Base-by-base conservation (phyloP, 2,329 filamentous ascomycete genomes). In the Bipolaris victoriae region DNA sequence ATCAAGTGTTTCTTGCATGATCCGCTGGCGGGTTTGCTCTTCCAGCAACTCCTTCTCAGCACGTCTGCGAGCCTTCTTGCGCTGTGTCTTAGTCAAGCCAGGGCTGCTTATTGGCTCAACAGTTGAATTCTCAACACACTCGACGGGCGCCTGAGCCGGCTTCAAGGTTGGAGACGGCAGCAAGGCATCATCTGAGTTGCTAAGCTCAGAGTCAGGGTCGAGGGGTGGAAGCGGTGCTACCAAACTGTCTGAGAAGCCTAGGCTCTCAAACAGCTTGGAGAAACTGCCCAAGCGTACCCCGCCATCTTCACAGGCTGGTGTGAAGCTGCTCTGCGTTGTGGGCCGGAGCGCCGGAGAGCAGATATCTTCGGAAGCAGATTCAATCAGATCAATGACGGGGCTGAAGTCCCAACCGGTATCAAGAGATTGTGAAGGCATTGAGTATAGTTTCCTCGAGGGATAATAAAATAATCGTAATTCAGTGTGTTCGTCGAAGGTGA, bases 371-470 rank as follows among this genome's bases (percentile, higher is more conserved):
- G 58, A 53, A 47, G 70, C 64, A 18, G 66, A 68, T 36, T 69
- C 70, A 63, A 80, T 74, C 36, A 82, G 72, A 36, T 79, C 74
- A 52, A 80, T 71, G 37, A 77, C 79, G n/a, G 78, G 72, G 55
- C 78, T 75, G 52, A 82, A 78, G 66, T 80, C 78, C 80, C 80
- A 82, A 41, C 76, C 71, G 53, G 74, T 75, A 51, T 73, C 70
- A 44, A 69, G 58, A 15, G 73, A 71, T 55, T 70, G 67, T 43
- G 71, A 70, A 60, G 71, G 72, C 74, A 77, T 77, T 54, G 55
- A 53, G 41, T 20, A 37, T 36, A 29, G 5, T 37, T 46, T 18
- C 16, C 26, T 36, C 29, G 6, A 40, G 10, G n/a, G 43, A 43
- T 45, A 37, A 49, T 46, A 41, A 22, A 26, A 33, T 35, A 26